These are phyloP conservation scores for Sonneratia alba DNA, from an alignment of 345 rosid species.

Conservation along the genomic window DNA sequence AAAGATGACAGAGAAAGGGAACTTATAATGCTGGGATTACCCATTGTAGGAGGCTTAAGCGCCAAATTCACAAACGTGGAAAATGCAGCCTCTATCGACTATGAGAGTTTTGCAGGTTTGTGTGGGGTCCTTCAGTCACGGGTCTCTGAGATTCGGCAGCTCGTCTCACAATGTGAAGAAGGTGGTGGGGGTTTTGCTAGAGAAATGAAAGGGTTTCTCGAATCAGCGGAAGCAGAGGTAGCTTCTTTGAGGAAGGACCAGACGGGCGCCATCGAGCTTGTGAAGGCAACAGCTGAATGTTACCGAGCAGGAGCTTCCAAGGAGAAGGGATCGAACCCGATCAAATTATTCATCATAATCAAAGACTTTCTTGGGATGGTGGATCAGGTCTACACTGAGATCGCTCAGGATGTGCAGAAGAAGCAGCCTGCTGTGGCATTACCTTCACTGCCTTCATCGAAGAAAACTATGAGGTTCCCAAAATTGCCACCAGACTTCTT, in stretches of 20 bases:
- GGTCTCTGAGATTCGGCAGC: conserved; percentile 30
- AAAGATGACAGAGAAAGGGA: conserved; percentile 62
- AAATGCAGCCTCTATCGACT: conserved; percentile 66
- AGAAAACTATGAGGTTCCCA: conserved; percentile 52
- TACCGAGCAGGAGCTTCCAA: conserved; percentile 61
- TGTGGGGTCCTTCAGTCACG: conserved; percentile 37
- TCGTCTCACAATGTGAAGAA: conserved; percentile 24
- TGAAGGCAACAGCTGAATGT: conserved; percentile 60
- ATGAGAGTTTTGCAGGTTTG: conserved; percentile 31
- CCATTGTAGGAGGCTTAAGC: conserved; percentile 68
- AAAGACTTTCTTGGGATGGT: conserved; percentile 74
- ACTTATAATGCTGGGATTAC: conserved; percentile 59
- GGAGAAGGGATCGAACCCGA: conserved; percentile 33
- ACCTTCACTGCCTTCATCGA: conserved; percentile 25
- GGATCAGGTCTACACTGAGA: conserved; percentile 61
- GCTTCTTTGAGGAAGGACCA: conserved; percentile 40
- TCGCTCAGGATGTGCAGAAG: conserved; percentile 50
- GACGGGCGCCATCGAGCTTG: conserved; percentile 43
- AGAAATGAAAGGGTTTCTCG: conserved; percentile 53
- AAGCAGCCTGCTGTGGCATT: conserved; percentile 29
- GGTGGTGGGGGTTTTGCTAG: conserved; percentile 33
- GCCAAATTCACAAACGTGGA: conserved; percentile 67
- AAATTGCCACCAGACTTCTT: conserved; percentile 68
- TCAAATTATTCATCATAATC: conserved; percentile 60
- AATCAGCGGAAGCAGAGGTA: conserved; percentile 46